Evolutionary conservation across 331 rosid species (phyloP), one percentile per base, ranked within the genome.

Genomic region (Malus hybrid): DNA sequence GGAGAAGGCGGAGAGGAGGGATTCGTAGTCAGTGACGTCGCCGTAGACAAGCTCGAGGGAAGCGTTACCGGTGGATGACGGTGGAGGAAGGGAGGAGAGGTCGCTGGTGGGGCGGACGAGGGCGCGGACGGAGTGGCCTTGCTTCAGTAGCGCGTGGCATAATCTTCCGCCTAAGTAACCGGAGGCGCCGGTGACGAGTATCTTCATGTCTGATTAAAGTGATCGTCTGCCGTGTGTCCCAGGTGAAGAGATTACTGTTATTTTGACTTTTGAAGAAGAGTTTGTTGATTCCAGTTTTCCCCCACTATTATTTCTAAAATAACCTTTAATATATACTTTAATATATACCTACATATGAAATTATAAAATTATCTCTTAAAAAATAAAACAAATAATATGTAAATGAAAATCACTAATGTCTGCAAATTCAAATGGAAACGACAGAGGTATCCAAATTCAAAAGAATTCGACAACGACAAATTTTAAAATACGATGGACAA

Each of bases 91-190:
- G 50, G 83, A n/a, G 52, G 95, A 90, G 72, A 89, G 85, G 72
- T 94, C 96, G 80, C 97, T 94, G 85, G 96, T 88, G 55, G 81
- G 88, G 64, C 99, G 89, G 31, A 84, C 97, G 69, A 94, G 82
- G 46, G 87, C 90, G 39, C 95, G 84, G 24, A 94, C 82, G 63
- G 95, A 68, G 86, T 85, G 80, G n/a, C 96, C 93, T 54, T 73
- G 83, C 4, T 55, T 85, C 61, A 88, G 75, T 13, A 94, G 91
- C 6, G 83, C 83, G 69, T 74, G 71, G 70, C 99, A 92, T 20
- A 94, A 85, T 83, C 84, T 87, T 8, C 99, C 97, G 1, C 97
- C 99, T 0, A 92, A 79, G 82, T 82, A 92, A 70, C 99, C 97
- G 15, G 97, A 87, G 59, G 97, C 97, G 36, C 99, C 99, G 65